Conservation (phyloP, 345 rosid species). For the Boechera stricta region DNA sequence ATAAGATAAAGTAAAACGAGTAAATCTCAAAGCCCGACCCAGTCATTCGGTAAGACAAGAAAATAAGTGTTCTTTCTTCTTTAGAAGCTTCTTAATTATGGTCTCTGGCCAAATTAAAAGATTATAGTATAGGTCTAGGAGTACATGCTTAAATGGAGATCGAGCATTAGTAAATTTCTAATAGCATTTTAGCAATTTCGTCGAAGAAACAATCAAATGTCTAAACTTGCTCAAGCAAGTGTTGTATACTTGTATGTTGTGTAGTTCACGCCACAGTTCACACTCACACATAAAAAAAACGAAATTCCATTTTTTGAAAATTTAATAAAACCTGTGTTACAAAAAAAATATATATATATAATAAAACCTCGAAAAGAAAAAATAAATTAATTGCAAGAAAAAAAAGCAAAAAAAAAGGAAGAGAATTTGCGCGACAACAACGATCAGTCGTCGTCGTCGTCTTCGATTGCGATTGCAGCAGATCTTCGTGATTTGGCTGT, state of each 20-base stretch:
- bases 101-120: neutral
- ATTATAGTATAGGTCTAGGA: too few relatives aligned
- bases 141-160: too few relatives aligned
- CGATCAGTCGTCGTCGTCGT: neutral
- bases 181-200: too few relatives aligned
- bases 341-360: too few relatives aligned
- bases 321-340: neutral
- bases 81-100: neutral
- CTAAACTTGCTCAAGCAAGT: neutral
- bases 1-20: too few relatives aligned
- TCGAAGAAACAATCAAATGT: neutral
- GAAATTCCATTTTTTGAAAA: neutral
- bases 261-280: neutral
- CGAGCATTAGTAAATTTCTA: too few relatives aligned
- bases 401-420: neutral
- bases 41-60: neutral
- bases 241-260: too few relatives aligned
- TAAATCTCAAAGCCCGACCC: too few relatives aligned
- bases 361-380: neutral
- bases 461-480: too few relatives aligned
- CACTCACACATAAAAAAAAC: neutral
- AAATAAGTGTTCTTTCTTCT: neutral
- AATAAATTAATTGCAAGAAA: neutral
- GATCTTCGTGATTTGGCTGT: neutral
- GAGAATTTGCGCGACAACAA: neutral